phyloP scores from a whole-genome alignment of 2,329 filamentous ascomycete genomes.

The Parastagonospora nodorum region DNA sequence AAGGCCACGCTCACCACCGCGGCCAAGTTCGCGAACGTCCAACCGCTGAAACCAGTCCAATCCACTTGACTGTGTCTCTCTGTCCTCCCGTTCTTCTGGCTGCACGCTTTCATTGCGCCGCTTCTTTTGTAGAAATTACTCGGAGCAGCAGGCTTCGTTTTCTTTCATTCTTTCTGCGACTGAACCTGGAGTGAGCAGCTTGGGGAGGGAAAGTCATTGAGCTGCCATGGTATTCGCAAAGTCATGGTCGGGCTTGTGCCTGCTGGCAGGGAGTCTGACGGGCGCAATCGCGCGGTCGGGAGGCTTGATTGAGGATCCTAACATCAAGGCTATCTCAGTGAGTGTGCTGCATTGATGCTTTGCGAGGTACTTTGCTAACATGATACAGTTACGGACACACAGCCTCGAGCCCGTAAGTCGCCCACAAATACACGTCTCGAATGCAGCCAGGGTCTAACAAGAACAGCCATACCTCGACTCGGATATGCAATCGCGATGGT shows the following conservation, averaged over 20 bases:
- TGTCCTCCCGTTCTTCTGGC: constrained; percentile 32
- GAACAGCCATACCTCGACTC: constrained; percentile 90
- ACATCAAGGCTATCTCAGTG: constrained; percentile 69
- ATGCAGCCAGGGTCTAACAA: constrained; percentile 15
- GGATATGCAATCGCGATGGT: constrained; percentile 98
- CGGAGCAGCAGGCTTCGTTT: constrained; percentile 33
- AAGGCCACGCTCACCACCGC: constrained; percentile 40
- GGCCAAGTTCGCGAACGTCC: background rate
- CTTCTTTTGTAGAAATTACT: constrained; percentile 8
- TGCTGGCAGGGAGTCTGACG: constrained; percentile 45
- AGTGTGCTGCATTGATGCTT: constrained; percentile 13
- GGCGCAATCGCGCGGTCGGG: constrained; percentile 31
- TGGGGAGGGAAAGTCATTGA: constrained; percentile 15
- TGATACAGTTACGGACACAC: constrained; percentile 77
- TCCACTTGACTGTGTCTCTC: constrained; percentile 30
- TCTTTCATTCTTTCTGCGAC: constrained; percentile 33
- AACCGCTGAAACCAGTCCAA: constrained; percentile 17
- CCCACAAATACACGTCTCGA: background rate
- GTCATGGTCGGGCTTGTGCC: constrained; percentile 44
- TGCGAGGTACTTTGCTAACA: constrained; percentile 24
- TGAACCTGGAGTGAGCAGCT: constrained; percentile 3
- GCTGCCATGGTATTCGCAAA: constrained; percentile 42
- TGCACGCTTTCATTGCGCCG: constrained; percentile 10
- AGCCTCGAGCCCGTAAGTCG: constrained; percentile 75
- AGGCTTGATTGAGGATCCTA: constrained; percentile 46